Evolutionary conservation across 2,329 filamentous ascomycete genomes (phyloP).

Genomic region (Monilinia fructicola): DNA sequence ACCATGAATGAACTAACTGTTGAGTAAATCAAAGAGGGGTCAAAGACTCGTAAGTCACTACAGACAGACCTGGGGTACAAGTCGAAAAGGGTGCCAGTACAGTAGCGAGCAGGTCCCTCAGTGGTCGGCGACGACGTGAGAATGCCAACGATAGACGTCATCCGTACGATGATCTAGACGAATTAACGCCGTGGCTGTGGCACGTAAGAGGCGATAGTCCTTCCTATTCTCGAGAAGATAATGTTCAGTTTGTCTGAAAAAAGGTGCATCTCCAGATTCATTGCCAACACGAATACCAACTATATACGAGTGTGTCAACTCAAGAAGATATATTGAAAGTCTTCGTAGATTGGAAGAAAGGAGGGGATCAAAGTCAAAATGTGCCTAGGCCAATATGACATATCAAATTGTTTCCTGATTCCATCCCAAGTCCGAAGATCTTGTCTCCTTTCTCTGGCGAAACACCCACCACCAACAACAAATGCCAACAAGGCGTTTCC

Average conservation of each 20-base stretch:
- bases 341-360: background rate
- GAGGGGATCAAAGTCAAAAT: background rate
- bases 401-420: background rate
- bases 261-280: background rate
- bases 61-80: background rate
- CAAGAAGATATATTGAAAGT: background rate
- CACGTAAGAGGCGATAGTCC: background rate
- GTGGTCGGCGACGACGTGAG: background rate
- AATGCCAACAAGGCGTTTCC: slow-evolving; percentile 6
- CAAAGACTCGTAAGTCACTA: background rate
- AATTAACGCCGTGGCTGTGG: background rate
- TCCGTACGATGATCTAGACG: background rate
- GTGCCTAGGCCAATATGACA: background rate
- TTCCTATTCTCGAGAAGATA: background rate
- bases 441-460: slow-evolving; percentile 1
- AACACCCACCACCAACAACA: background rate
- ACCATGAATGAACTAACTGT: background rate
- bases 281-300: slow-evolving; percentile 5
- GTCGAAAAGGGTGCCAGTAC: background rate
- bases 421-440: slow-evolving; percentile 3
- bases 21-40: background rate
- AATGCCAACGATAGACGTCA: background rate
- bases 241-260: background rate
- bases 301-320: background rate
- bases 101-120: background rate